A percentile compares a stretch with the other conserved stretches of the same genome.
Evolutionary conservation across 2,329 filamentous ascomycete species (phyloP).

Genomic region (Diplocarpon mali): DNA sequence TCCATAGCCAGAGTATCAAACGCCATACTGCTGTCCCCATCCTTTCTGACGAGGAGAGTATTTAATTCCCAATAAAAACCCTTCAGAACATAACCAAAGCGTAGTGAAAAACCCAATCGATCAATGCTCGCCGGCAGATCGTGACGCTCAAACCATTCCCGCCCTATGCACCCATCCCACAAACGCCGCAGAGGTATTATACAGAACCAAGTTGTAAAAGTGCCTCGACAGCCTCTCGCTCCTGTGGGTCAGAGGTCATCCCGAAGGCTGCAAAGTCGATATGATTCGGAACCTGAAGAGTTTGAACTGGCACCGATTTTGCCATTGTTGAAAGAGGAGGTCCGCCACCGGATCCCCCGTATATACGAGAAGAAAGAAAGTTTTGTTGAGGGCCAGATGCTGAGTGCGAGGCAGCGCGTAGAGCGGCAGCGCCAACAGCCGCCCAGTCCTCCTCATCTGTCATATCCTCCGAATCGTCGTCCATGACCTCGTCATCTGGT

Average conservation of each 20-base stretch:
- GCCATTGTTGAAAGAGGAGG: slow-evolving; percentile 22
- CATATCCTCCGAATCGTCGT: slow-evolving; percentile 70
- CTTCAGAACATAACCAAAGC: slow-evolving; percentile 20
- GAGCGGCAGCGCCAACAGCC: slow-evolving; percentile 72
- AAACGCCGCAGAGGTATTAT: slow-evolving; percentile 34
- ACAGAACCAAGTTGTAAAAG: slow-evolving; percentile 71
- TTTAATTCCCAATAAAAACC: slow-evolving; percentile 14
- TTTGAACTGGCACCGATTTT: slow-evolving; percentile 24
- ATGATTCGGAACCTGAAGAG: slow-evolving; percentile 28
- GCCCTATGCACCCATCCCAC: slow-evolving; percentile 19
- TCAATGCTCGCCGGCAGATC: slow-evolving; percentile 28
- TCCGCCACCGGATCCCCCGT: slow-evolving; percentile 30
- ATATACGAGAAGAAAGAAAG: slow-evolving; percentile 38
- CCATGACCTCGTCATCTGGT: slow-evolving; percentile 51
- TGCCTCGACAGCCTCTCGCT: slow-evolving; percentile 73
- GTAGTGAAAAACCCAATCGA: slow-evolving; percentile 23
- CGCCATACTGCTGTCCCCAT: slow-evolving; percentile 17
- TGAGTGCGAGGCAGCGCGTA: slow-evolving; percentile 57
- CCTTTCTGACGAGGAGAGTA: slow-evolving; percentile 15
- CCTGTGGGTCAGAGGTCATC: slow-evolving; percentile 50
- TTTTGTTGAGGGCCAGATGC: slow-evolving; percentile 41
- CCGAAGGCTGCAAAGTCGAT: slow-evolving; percentile 37
- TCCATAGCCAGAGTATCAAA: slow-evolving; percentile 14
- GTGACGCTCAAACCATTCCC: slow-evolving; percentile 19
- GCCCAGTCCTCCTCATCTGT: slow-evolving; percentile 98